Evolutionary conservation across 164 flowering plant species (phyloP), one percentile per base, ranked within the genome.

Genomic region (Vitis cinerea): DNA sequence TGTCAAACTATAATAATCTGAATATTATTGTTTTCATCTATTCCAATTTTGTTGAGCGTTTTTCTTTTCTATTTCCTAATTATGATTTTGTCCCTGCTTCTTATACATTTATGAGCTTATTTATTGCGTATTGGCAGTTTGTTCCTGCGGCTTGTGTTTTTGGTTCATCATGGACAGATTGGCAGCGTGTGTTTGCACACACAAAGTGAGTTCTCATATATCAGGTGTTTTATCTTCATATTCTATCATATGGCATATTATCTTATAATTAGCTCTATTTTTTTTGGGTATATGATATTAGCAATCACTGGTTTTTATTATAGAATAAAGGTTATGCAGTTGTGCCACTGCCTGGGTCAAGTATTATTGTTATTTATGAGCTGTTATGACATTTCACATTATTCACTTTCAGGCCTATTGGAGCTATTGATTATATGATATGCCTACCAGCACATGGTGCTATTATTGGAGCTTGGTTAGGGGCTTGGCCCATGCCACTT

Each of bases 401-500:
- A 14, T 65, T 68, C n/a, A 64, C 48, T 59, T 63, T 59, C 81
- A 92, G 98, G 81, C 89, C 95, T 59, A 66, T 50, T 66, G 84
- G 80, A 67, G 9, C 76, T 67, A 51, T 83, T 61, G 99, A 95
- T 63, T 83, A 73, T 68, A 84, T 90, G 86, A 83, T 93, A 44
- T 86, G 94, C 65, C 60, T 91, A 59, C 97, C 97, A 64, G 97
- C 98, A 57, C 87, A 88, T 79, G 99, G 97, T 68, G 90, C 98
- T 72, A 71, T 89, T 68, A 79, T 93, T 69, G 99, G 99, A 63
- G 94, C 94, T 58, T 95, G 99, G 99, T 80, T 95, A 82, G 99
- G 99, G 55, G 98, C 99, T 57, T 93, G 97, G 97, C 98, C 97
- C 30, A 95, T 93, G 98, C 99, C 98, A 29, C 97, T 95, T 74